Percentiles rank a stretch among this genome's conserved stretches.
These are phyloP conservation scores for Aspergillus versicolor DNA, from an alignment of 2,329 filamentous ascomycete genomes.

Conservation along the genomic window DNA sequence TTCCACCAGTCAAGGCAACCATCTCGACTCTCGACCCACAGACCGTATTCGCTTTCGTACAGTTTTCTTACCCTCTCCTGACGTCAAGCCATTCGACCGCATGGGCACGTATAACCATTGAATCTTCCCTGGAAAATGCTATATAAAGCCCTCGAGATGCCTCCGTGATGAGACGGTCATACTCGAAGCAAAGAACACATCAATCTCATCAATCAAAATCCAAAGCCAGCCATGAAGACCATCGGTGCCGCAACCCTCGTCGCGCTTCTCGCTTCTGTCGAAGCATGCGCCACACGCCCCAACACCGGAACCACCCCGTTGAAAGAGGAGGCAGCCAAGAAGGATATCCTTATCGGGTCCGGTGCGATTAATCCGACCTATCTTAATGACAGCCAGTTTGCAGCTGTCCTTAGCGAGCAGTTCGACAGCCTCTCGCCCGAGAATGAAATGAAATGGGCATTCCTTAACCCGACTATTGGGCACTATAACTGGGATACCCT, in stretches of 20 bases:
- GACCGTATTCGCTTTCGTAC: too few relatives aligned
- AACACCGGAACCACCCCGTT: background rate
- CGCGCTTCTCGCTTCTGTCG: background rate
- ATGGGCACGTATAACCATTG: too few relatives aligned
- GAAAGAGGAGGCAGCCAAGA: background rate
- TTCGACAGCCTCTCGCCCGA: conserved; percentile 16
- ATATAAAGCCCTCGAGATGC: too few relatives aligned
- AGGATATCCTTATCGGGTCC: conserved; percentile 8
- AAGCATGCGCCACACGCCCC: background rate
- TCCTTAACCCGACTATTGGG: conserved; percentile 10
- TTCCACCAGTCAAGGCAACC: too few relatives aligned
- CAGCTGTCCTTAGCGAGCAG: conserved; percentile 8
- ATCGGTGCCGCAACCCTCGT: background rate
- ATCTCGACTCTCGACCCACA: too few relatives aligned
- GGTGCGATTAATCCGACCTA: conserved; percentile 7
- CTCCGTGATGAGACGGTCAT: too few relatives aligned
- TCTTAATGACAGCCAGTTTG: conserved; percentile 6
- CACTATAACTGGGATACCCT: conserved; percentile 13
- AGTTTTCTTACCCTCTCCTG: too few relatives aligned
- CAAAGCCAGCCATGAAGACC: background rate
- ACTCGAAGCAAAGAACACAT: too few relatives aligned
- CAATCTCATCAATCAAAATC: too few relatives aligned
- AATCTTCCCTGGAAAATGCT: too few relatives aligned
- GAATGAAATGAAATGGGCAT: conserved; percentile 16
- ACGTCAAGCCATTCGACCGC: too few relatives aligned